Evolutionary conservation across 139 green algal species (phyloP), one percentile per base, ranked within the genome.

Genomic region (Coccomyxa sp.): DNA sequence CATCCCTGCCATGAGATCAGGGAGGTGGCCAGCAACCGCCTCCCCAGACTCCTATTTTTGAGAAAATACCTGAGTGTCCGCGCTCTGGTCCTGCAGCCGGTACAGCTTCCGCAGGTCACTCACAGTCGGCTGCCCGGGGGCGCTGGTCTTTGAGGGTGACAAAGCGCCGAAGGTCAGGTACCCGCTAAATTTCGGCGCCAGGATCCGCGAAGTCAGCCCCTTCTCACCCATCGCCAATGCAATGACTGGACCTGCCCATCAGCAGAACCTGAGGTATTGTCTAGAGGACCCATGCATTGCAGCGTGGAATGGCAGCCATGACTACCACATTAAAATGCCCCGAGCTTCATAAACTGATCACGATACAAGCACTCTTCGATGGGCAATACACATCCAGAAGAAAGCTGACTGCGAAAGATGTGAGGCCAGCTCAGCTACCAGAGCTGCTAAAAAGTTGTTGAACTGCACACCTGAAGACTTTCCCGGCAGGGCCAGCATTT

Each of bases 81-180:
- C 51, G 25, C 60, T 84, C 87, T 97, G 94, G 17, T 77, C 14
- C n/a, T 82, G 79, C 31, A 93, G 67, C 32, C 92, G 79, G 89
- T 95, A 97, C 80, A 93, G 89, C 71, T 90, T 82, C 71, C 78
- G 85, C 59, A 95, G 85, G 57, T 89, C 67, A 30, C 68, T 32
- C 32, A 95, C 74, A 38, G 83, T 88, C 13, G 90, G 88, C 80
- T 93, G 86, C 23, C 89, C 89, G 66, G 89, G 87, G 0, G 86
- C 89, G 25, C 84, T 89, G 28, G 84, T 76, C 31, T 82, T 77
- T 84, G 89, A 95, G 13, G 89, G 87, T n/a, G 81, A 86, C 59
- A 99, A 88, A 0, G 94, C 91, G 0, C 93, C 97, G 92, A 99
- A 99, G 0, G 97, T 99, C 16, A 99, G 90, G 85, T 92, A 94